A percentile compares a stretch with the other conserved stretches of the same genome.
phyloP scores from a whole-genome alignment of 352 stramenopile genomes.

The Pythium insidiosum region DNA sequence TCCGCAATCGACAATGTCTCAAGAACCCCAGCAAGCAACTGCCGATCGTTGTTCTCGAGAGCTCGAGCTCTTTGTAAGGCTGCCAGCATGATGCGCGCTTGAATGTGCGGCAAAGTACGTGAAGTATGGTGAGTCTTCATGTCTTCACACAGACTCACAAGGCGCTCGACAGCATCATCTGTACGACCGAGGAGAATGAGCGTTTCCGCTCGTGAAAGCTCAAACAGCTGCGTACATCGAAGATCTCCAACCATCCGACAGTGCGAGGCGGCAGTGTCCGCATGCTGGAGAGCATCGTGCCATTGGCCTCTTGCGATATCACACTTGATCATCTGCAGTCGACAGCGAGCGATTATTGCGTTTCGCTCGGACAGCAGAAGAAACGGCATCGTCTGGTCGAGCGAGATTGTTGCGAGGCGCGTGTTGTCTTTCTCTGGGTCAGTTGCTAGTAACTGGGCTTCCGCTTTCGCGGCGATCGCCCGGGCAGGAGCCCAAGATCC shows the following conservation, averaged over 20 bases:
- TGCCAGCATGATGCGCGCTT: constrained; percentile 19
- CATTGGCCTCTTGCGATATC: constrained; percentile 24
- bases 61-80: constrained; percentile 13
- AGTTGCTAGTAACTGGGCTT: too few relatives aligned
- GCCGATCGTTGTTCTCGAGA: not conserved
- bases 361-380: not conserved
- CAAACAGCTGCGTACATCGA: constrained; percentile 29
- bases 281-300: constrained; percentile 18
- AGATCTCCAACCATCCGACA: constrained; percentile 29
- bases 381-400: not conserved
- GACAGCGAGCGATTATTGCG: not conserved
- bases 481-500: too few relatives aligned
- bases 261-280: too few relatives aligned
- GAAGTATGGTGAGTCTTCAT: too few relatives aligned
- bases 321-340: constrained; percentile 11
- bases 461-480: too few relatives aligned
- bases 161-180: constrained; percentile 14
- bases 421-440: too few relatives aligned
- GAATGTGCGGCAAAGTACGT: too few relatives aligned
- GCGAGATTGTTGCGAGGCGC: too few relatives aligned
- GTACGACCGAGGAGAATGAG: constrained; percentile 28
- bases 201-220: constrained; percentile 30
- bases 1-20: constrained; percentile 38
- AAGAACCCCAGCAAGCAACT: constrained; percentile 2
- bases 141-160: constrained; percentile 19